Percentiles rank a stretch among this genome's conserved stretches.
Evolutionary conservation across 306 rosid species (phyloP).

Genomic region (Inga laurina): DNA sequence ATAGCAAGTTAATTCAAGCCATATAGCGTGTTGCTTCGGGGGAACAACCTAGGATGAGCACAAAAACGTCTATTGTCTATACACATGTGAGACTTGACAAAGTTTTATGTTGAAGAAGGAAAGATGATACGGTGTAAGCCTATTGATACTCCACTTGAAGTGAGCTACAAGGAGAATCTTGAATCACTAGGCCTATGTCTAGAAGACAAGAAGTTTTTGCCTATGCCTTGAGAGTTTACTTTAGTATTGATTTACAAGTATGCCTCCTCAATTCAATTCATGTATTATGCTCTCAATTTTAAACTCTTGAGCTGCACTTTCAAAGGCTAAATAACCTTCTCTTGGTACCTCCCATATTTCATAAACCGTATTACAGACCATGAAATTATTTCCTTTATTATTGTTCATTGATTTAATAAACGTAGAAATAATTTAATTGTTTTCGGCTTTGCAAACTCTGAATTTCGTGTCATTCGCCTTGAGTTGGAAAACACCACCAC

Average conservation of each 20-base stretch:
- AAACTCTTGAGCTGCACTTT: not conserved
- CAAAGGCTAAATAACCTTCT: not conserved
- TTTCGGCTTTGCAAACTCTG: not conserved
- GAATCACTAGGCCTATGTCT: not conserved
- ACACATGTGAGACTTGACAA: too few relatives aligned
- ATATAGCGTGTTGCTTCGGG: too few relatives aligned
- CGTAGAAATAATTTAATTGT: not conserved
- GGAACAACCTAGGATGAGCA: too few relatives aligned
- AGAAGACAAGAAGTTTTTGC: not conserved
- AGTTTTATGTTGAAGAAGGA: too few relatives aligned
- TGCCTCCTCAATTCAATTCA: not conserved
- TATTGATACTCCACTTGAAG: too few relatives aligned
- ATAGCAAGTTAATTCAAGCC: too few relatives aligned
- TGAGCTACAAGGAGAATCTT: too few relatives aligned
- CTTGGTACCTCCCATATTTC: not conserved
- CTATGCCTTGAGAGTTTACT: not conserved
- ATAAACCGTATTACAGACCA: too few relatives aligned
- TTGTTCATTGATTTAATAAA: too few relatives aligned
- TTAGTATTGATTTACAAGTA: not conserved
- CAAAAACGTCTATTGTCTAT: too few relatives aligned
- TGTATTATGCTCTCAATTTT: not conserved
- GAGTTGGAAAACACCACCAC: not conserved
- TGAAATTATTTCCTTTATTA: not conserved
- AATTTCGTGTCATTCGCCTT: not conserved
- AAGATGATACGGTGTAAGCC: too few relatives aligned